These are phyloP conservation scores for Dryadomyces quercus-mongolicae DNA, from an alignment of 2,329 filamentous ascomycete genomes.

Conservation along the genomic window DNA sequence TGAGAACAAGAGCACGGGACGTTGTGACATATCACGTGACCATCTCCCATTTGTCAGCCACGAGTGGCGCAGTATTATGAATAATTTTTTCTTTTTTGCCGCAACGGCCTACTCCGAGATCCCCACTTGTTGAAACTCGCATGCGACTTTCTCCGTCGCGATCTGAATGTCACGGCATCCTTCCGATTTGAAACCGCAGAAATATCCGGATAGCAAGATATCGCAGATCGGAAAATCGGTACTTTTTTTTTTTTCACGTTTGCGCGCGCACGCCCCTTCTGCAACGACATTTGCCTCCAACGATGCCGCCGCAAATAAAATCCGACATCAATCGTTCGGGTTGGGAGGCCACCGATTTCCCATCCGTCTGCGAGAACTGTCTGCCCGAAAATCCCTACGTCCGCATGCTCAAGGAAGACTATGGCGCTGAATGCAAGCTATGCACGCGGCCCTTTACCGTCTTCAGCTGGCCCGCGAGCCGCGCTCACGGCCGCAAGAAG, in stretches of 20 bases:
- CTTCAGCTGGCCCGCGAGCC: slow-evolving; percentile 89
- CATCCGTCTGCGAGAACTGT: slow-evolving; percentile 83
- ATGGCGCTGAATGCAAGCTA: slow-evolving; percentile 75
- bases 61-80: neutral
- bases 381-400: slow-evolving; percentile 95
- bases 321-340: slow-evolving; percentile 90
- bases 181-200: neutral
- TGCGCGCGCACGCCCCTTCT: too few species aligned
- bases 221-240: too few species aligned
- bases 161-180: neutral
- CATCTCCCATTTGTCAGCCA: neutral
- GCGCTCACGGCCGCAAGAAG: slow-evolving; percentile 77
- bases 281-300: neutral
- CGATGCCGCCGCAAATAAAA: slow-evolving; percentile 86
- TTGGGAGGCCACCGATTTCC: slow-evolving; percentile 89
- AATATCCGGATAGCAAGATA: neutral
- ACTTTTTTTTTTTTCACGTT: too few species aligned
- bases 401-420: slow-evolving; percentile 97
- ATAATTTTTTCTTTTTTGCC: neutral
- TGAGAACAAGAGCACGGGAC: too few species aligned
- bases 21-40: neutral
- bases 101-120: neutral
- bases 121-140: neutral
- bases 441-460: slow-evolving; percentile 94
- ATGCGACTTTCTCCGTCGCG: neutral